phyloP scores from a whole-genome alignment of 805 yeast genomes.

The Teunomyces panamensis region DNA sequence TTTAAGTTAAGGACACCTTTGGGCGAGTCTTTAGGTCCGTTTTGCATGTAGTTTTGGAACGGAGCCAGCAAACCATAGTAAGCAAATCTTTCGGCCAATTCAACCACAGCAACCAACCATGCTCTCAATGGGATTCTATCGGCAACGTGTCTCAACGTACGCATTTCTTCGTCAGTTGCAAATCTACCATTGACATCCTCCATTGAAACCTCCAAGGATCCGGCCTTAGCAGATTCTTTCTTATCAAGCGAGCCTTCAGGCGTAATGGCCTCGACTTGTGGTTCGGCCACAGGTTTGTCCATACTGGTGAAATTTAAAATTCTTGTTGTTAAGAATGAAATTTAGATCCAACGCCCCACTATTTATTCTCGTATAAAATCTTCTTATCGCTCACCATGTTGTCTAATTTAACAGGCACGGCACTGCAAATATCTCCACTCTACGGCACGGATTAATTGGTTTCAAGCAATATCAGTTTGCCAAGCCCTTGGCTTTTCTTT shows the following conservation, averaged over 20 bases:
- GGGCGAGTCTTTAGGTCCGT: constrained; percentile 34
- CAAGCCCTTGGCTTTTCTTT: neutral
- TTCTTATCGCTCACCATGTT: no score
- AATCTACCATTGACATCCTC: constrained; percentile 32
- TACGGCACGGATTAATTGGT: no score
- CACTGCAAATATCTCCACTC: no score
- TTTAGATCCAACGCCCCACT: no score
- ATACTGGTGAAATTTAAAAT: neutral
- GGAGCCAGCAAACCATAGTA: constrained; percentile 76
- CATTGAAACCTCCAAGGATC: neutral
- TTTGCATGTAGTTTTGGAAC: constrained; percentile 74
- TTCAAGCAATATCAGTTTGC: neutral
- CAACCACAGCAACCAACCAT: constrained; percentile 65
- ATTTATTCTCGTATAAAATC: no score
- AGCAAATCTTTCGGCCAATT: constrained; percentile 76
- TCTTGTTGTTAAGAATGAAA: no score
- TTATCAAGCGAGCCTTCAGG: neutral
- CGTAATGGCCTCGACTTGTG: no score
- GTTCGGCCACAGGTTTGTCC: neutral
- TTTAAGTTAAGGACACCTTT: constrained; percentile 59
- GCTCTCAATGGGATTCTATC: constrained; percentile 50
- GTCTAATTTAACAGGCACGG: no score
- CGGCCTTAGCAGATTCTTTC: neutral
- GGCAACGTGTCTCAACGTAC: constrained; percentile 49
- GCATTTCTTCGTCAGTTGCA: constrained; percentile 55